Conservation (phyloP, 768 basidiomycete genomes). For the Stropharia rugosoannulata region DNA sequence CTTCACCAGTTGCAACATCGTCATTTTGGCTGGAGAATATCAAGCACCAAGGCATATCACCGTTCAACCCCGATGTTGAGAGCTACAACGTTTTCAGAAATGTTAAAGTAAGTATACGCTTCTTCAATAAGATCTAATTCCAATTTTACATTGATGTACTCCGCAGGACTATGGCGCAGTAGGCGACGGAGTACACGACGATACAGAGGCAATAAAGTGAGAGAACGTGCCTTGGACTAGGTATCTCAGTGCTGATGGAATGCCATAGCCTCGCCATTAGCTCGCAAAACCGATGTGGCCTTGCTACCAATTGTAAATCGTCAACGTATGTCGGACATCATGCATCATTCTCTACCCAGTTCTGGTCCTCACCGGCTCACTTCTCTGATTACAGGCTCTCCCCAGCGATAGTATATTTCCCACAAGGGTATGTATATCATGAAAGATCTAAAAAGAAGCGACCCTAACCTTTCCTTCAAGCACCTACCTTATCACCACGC, state of each 20-base stretch:
- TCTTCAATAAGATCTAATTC: background rate
- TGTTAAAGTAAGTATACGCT: constrained; percentile 46
- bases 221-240: background rate
- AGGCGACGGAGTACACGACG: constrained; percentile 67
- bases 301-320: constrained; percentile 52
- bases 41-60: constrained; percentile 68
- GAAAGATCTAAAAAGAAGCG: too few species aligned
- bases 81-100: constrained; percentile 75
- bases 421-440: constrained; percentile 47
- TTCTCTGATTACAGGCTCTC: constrained; percentile 44
- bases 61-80: constrained; percentile 57
- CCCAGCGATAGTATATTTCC: constrained; percentile 77
- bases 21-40: constrained; percentile 72
- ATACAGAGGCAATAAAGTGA: constrained; percentile 43
- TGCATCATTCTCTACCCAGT: too few species aligned
- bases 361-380: background rate
- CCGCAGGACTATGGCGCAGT: constrained; percentile 20
- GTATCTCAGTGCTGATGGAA: background rate
- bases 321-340: constrained; percentile 44
- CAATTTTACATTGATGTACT: background rate
- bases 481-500: constrained; percentile 63
- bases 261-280: constrained; percentile 61
- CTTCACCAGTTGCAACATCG: too few species aligned
- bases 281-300: constrained; percentile 61
- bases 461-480: constrained; percentile 27